Percentiles rank a stretch among this genome's conserved stretches.
These are phyloP conservation scores for Myxozyma kluyveri DNA, from an alignment of 805 yeast genomes.

Conservation along the genomic window DNA sequence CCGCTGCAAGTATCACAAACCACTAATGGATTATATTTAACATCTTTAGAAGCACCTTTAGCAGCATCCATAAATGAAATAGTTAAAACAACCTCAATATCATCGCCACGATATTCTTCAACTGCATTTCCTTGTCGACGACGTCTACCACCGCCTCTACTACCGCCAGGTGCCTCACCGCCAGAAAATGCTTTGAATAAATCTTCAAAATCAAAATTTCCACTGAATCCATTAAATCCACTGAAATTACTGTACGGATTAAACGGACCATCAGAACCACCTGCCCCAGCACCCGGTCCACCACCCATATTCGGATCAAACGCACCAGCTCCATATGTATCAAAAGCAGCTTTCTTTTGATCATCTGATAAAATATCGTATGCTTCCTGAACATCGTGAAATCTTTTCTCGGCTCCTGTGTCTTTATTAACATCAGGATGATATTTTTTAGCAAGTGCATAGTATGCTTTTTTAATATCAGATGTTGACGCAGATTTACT, in stretches of 20 bases:
- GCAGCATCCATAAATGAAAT: conserved; percentile 83
- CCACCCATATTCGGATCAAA: conserved; percentile 60
- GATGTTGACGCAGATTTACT: conserved; percentile 63
- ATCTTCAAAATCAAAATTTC: conserved; percentile 58
- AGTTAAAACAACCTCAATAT: conserved; percentile 63
- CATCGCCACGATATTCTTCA: conserved; percentile 84
- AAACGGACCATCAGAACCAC: conserved; percentile 50
- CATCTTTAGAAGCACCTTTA: conserved; percentile 65
- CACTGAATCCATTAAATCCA: conserved; percentile 45
- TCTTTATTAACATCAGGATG: conserved; percentile 98
- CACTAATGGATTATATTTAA: conserved; percentile 71
- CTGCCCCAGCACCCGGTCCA: conserved; percentile 42
- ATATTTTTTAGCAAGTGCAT: conserved; percentile 84
- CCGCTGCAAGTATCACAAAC: conserved; percentile 80
- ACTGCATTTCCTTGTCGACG: conserved; percentile 46
- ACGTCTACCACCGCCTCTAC: conserved; percentile 36
- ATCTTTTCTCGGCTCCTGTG: conserved; percentile 77
- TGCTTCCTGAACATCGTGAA: conserved; percentile 91
- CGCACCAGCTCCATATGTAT: conserved; percentile 86
- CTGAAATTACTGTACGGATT: conserved; percentile 55
- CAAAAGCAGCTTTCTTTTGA: conserved; percentile 70
- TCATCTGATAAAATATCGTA: conserved; percentile 73
- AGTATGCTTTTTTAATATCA: conserved; percentile 94
- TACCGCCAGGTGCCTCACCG: conserved; percentile 41
- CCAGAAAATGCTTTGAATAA: conserved; percentile 56